A percentile compares a stretch with the other conserved stretches of the same genome.
Evolutionary conservation across 1,139 yeast genomes (phyloP).

Genomic region (Scheffersomyces quercinus): DNA sequence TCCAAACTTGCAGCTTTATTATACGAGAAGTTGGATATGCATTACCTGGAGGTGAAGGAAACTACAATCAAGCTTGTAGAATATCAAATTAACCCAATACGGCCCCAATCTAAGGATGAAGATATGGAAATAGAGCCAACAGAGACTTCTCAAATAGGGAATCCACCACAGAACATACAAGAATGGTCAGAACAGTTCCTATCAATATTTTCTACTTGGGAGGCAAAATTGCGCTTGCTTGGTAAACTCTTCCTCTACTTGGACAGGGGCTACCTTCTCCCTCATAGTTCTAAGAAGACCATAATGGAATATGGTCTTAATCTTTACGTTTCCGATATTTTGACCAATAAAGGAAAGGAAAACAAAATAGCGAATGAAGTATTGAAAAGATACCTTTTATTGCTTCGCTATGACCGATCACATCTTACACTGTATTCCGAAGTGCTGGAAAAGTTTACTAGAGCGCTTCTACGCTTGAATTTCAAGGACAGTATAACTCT

Average conservation of each 20-base stretch:
- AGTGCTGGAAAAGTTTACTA: constrained; percentile 17
- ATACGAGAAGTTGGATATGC: constrained; percentile 17
- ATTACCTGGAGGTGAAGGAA: constrained; percentile 1
- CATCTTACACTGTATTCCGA: constrained; percentile 4
- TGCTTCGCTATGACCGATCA: background rate
- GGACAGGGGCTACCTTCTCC: constrained; percentile 35
- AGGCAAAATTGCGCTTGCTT: constrained; percentile 21
- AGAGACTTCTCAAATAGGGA: background rate
- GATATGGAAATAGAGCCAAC: background rate
- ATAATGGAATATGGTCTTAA: constrained; percentile 27
- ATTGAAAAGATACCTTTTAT: constrained; percentile 3
- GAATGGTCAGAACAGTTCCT: constrained; percentile 13
- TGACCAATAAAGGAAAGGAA: constrained; percentile 9
- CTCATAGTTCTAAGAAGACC: constrained; percentile 28
- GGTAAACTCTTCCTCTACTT: constrained; percentile 35
- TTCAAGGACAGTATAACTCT: constrained; percentile 17
- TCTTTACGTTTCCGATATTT: constrained; percentile 19
- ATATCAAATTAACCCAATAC: too few species aligned
- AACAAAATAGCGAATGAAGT: constrained; percentile 7
- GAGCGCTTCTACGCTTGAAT: constrained; percentile 22
- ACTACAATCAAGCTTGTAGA: background rate
- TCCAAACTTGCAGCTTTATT: constrained; percentile 25
- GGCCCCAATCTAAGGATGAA: background rate
- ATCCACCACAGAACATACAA: constrained; percentile 12
- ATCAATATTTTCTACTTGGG: constrained; percentile 25